A percentile compares a stretch with the other conserved stretches of the same genome.
Conservation (phyloP, 495 filamentous ascomycete species). For the Penicillium pulvis region DNA sequence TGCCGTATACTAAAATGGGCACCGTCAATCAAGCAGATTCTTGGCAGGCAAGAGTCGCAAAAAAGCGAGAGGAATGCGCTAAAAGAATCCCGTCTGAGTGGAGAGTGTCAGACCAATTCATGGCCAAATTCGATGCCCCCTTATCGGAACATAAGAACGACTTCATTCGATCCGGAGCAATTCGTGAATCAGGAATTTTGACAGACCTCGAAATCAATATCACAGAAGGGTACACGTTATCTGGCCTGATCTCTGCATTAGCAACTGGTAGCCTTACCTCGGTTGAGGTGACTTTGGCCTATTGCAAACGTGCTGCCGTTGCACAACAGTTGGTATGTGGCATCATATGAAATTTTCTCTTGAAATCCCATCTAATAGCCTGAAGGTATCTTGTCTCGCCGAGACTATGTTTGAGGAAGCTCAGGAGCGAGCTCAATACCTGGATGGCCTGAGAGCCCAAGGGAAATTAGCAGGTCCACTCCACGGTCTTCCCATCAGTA, state of each 20-base stretch:
- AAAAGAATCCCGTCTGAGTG: slow-evolving; percentile 35
- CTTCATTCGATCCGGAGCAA: slow-evolving; percentile 16
- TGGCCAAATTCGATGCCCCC: slow-evolving; percentile 15
- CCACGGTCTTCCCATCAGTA: slow-evolving; percentile 63
- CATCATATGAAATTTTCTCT: not conserved
- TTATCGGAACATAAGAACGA: slow-evolving; percentile 23
- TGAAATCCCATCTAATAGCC: not conserved
- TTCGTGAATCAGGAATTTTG: slow-evolving; percentile 30
- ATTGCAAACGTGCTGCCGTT: slow-evolving; percentile 58
- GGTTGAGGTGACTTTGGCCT: slow-evolving; percentile 53
- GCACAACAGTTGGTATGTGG: slow-evolving; percentile 53
- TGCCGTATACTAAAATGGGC: slow-evolving; percentile 5
- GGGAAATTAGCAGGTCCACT: slow-evolving; percentile 56
- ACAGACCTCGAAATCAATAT: slow-evolving; percentile 48
- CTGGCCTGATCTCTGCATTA: slow-evolving; percentile 32
- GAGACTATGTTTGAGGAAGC: slow-evolving; percentile 56
- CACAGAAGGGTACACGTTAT: slow-evolving; percentile 50
- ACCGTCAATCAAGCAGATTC: not conserved
- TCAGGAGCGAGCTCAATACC: slow-evolving; percentile 31
- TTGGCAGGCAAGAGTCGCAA: slow-evolving; percentile 23
- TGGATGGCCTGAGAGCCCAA: slow-evolving; percentile 36
- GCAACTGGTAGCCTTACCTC: slow-evolving; percentile 41
- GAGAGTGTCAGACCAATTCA: slow-evolving; percentile 17
- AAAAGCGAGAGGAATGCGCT: slow-evolving; percentile 38
- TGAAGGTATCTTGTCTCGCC: slow-evolving; percentile 54